Evolutionary conservation across 179 eudicot genomes (phyloP).

Genomic region (Spinacia oleracea): DNA sequence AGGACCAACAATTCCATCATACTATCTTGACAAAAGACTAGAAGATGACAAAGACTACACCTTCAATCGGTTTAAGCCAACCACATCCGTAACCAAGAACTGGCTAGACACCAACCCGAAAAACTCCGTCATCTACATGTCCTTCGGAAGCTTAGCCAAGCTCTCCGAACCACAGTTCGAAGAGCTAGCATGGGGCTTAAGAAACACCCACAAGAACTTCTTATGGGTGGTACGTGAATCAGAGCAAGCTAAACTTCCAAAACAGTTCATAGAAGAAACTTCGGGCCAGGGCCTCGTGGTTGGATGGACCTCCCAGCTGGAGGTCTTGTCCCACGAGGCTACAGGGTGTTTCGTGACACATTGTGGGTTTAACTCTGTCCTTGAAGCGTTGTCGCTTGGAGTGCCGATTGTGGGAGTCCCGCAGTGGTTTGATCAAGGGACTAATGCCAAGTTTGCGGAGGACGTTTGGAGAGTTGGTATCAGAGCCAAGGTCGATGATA

Average conservation of each 20-base stretch:
- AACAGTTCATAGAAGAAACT: conserved; percentile 11
- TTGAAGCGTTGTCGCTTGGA: conserved; percentile 34
- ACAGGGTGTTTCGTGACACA: conserved; percentile 38
- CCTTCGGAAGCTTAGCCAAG: conserved; percentile 34
- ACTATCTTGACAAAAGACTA: conserved; percentile 37
- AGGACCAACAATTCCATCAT: conserved; percentile 49
- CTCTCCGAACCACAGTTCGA: conserved; percentile 29
- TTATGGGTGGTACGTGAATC: conserved; percentile 40
- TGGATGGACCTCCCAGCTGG: conserved; percentile 42
- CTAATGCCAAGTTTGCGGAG: conserved; percentile 44
- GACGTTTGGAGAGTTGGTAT: conserved; percentile 45
- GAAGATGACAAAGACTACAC: conserved; percentile 37
- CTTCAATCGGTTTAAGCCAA: conserved; percentile 33
- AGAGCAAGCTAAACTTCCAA: conserved; percentile 25
- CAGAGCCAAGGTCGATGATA: conserved; percentile 30
- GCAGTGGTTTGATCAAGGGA: conserved; percentile 41
- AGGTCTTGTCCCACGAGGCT: conserved; percentile 33
- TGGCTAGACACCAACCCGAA: conserved; percentile 37
- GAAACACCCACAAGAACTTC: conserved; percentile 25
- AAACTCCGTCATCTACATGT: conserved; percentile 39
- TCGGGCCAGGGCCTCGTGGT: conserved; percentile 30
- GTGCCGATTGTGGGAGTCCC: conserved; percentile 40
- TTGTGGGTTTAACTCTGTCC: conserved; percentile 41
- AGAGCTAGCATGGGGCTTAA: conserved; percentile 34
- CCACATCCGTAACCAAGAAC: conserved; percentile 23